Percentiles rank a stretch among this genome's conserved stretches.
phyloP scores from a whole-genome alignment of 2,329 filamentous ascomycete species.

The Fonsecaea pedrosoi region DNA sequence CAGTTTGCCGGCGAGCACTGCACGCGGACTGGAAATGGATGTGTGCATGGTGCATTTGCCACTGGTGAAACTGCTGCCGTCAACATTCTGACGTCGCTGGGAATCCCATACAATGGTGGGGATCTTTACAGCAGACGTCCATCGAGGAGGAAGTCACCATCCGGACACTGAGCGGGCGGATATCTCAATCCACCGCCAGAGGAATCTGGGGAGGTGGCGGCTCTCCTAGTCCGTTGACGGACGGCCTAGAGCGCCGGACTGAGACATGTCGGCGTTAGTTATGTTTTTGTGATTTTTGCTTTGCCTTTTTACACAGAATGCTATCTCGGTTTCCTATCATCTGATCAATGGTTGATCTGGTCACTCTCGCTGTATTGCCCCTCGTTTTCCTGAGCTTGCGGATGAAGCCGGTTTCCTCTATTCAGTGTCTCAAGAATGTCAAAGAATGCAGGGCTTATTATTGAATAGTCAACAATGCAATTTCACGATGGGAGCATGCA shows the following conservation, averaged over 20 bases:
- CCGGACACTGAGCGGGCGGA: slow-evolving; percentile 29
- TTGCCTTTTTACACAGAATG: neutral
- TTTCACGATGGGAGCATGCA: neutral
- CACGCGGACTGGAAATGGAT: slow-evolving; percentile 51
- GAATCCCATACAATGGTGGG: slow-evolving; percentile 46
- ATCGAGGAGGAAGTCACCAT: slow-evolving; percentile 31
- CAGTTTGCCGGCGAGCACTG: slow-evolving; percentile 54
- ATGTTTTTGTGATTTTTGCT: slow-evolving; percentile 6
- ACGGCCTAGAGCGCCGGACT: slow-evolving; percentile 27
- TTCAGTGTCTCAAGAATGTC: neutral
- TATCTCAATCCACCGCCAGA: slow-evolving; percentile 8
- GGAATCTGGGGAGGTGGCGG: slow-evolving; percentile 20
- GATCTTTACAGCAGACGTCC: slow-evolving; percentile 38
- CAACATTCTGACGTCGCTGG: slow-evolving; percentile 49
- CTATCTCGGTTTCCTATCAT: slow-evolving; percentile 1
- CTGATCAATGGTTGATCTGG: neutral
- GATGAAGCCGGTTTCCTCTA: neutral
- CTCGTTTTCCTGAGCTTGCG: neutral
- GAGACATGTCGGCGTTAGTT: slow-evolving; percentile 32
- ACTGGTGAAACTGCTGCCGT: slow-evolving; percentile 52
- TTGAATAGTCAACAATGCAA: neutral
- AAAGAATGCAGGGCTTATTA: neutral
- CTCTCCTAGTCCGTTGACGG: slow-evolving; percentile 25
- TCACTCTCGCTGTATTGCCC: neutral
- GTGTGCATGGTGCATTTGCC: slow-evolving; percentile 55